Conservation (phyloP, 371 early-diverging fungal species). For the Paraphysoderma sedebokerense region DNA sequence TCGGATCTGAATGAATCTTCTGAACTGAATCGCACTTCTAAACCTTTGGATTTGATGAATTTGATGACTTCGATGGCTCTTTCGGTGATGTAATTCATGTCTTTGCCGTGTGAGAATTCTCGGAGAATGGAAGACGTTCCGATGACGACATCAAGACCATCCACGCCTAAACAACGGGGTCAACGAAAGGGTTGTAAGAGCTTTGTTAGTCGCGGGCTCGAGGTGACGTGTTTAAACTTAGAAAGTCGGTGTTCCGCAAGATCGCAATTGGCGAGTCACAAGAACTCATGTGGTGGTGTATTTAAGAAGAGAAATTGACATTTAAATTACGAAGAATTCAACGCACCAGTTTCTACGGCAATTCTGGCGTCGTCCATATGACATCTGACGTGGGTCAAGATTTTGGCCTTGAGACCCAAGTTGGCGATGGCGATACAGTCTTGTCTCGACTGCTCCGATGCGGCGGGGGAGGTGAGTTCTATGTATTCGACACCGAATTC, state of each 20-base stretch:
- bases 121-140: conserved; percentile 86
- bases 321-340: neutral
- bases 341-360: conserved; percentile 71
- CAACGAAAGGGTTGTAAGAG: no score
- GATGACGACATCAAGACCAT: conserved; percentile 90
- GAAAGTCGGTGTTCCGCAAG: neutral
- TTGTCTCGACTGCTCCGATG: conserved; percentile 77
- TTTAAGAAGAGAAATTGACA: neutral
- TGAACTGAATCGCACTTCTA: conserved; percentile 90
- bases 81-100: conserved; percentile 86
- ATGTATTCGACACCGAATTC: conserved; percentile 93
- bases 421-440: conserved; percentile 80
- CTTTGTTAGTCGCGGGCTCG: no score
- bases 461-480: conserved; percentile 88
- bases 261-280: neutral
- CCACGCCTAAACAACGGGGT: conserved; percentile 43
- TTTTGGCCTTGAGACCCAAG: conserved; percentile 89
- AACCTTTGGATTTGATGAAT: conserved; percentile 82
- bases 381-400: conserved; percentile 87
- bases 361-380: conserved; percentile 94
- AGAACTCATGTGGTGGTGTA: neutral
- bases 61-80: conserved; percentile 86
- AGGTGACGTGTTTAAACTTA: neutral
- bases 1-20: conserved; percentile 95
- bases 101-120: conserved; percentile 93